A percentile compares a stretch with the other conserved stretches of the same genome.
phyloP scores from a whole-genome alignment of 306 rosid species.

The Fagus crenata region DNA sequence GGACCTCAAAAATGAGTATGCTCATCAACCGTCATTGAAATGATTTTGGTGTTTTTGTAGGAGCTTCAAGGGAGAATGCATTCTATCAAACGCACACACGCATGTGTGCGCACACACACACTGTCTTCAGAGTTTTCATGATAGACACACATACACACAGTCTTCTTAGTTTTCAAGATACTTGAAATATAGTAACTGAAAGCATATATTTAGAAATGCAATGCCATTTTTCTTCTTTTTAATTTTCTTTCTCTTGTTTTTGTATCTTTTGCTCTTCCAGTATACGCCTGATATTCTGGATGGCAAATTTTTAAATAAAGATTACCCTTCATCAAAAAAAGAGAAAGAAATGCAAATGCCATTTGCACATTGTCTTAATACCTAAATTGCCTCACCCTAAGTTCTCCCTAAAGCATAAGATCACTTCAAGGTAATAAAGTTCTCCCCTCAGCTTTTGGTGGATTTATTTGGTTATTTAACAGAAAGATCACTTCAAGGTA shows the following conservation, averaged over 20 bases:
- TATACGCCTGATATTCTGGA: too few species aligned
- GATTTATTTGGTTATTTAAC: background rate
- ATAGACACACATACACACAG: too few species aligned
- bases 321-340: too few species aligned
- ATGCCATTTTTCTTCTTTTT: background rate
- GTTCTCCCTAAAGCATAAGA: background rate
- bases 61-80: background rate
- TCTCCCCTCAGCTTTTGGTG: background rate
- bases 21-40: background rate
- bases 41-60: background rate
- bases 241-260: too few species aligned
- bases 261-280: too few species aligned
- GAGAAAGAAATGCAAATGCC: background rate
- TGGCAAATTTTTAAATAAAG: too few species aligned
- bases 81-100: background rate
- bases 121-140: too few species aligned
- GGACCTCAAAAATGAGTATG: background rate
- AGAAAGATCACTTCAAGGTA: background rate
- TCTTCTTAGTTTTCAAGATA: background rate
- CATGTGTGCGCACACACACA: too few species aligned
- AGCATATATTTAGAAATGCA: background rate
- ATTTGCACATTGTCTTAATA: background rate
- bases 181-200: background rate
- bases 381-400: too few species aligned
- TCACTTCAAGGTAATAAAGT: background rate